phyloP scores from a whole-genome alignment of 1,284 basidiomycete species.

The Xerocomus amazonicus region DNA sequence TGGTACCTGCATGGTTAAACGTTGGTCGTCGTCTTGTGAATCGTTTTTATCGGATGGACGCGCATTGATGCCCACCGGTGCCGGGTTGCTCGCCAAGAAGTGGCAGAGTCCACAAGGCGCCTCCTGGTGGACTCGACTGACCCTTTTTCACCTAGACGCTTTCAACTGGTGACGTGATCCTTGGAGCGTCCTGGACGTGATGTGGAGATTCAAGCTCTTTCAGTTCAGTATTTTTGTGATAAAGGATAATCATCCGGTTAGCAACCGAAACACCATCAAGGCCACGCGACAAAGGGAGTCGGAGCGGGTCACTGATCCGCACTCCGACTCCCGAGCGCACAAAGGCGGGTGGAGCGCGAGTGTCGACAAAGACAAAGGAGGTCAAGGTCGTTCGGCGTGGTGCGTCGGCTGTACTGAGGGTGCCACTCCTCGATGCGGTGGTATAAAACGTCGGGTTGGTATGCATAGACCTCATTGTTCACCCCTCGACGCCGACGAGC shows the following conservation, averaged over 20 bases:
- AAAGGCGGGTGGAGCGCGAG: conserved; percentile 12
- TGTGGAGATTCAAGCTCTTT: neutral
- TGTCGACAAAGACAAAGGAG: conserved; percentile 12
- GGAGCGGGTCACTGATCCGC: neutral
- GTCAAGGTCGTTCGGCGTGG: neutral
- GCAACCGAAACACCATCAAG: neutral
- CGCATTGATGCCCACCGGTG: neutral
- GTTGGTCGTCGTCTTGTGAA: neutral
- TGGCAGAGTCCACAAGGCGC: no score
- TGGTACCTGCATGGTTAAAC: neutral
- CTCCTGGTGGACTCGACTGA: neutral
- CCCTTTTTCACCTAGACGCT: neutral
- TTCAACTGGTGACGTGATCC: conserved; percentile 1
- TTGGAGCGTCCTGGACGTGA: conserved; percentile 1
- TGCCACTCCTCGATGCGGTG: conserved; percentile 12
- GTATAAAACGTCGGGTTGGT: conserved; percentile 17
- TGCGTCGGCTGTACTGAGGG: neutral
- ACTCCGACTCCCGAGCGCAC: conserved; percentile 4
- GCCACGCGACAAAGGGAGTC: conserved; percentile 8
- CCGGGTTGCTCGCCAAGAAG: no score
- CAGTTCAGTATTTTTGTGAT: neutral
- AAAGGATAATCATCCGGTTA: neutral
- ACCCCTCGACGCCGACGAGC: neutral
- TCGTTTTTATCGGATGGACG: neutral
- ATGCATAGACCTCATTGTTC: neutral